Conservation (phyloP, 371 early-diverging fungal species). For the Rhizopus arrhizus region DNA sequence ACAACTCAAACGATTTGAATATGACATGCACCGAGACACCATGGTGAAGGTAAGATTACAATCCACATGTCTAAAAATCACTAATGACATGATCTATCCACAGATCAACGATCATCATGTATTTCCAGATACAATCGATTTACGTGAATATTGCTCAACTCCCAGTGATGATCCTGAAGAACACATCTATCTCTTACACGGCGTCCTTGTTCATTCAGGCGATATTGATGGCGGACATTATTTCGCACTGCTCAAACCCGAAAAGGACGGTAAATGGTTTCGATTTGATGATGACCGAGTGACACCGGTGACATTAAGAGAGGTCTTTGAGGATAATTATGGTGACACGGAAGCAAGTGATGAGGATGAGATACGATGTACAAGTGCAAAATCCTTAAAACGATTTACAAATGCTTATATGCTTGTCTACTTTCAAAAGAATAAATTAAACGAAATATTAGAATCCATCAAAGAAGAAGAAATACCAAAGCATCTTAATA, state of each 20-base stretch:
- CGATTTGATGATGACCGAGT: constrained; percentile 98
- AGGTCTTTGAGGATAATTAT: constrained; percentile 94
- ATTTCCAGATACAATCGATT: constrained; percentile 87
- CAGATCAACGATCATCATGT: constrained; percentile 96
- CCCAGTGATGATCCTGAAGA: constrained; percentile 14
- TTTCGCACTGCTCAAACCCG: constrained; percentile 88
- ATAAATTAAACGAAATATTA: constrained; percentile 70
- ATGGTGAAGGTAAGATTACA: constrained; percentile 80
- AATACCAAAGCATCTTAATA: constrained; percentile 60
- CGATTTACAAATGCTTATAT: constrained; percentile 76
- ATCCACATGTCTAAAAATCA: neutral
- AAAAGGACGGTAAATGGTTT: constrained; percentile 82
- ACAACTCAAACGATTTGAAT: constrained; percentile 97
- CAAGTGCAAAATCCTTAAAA: constrained; percentile 21
- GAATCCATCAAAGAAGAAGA: constrained; percentile 62
- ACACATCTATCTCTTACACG: constrained; percentile 72
- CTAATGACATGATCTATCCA: neutral
- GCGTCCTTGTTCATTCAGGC: constrained; percentile 97
- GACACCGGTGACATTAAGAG: constrained; percentile 77
- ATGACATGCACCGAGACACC: constrained; percentile 88
- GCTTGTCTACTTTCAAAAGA: constrained; percentile 89
- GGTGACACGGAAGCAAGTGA: constrained; percentile 72
- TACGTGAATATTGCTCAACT: constrained; percentile 76
- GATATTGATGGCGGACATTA: constrained; percentile 97
- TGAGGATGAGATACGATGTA: constrained; percentile 22